Percentiles rank a stretch among this genome's conserved stretches.
Evolutionary conservation across 2,329 filamentous ascomycete species (phyloP).

Genomic region (Neonectria hederae): DNA sequence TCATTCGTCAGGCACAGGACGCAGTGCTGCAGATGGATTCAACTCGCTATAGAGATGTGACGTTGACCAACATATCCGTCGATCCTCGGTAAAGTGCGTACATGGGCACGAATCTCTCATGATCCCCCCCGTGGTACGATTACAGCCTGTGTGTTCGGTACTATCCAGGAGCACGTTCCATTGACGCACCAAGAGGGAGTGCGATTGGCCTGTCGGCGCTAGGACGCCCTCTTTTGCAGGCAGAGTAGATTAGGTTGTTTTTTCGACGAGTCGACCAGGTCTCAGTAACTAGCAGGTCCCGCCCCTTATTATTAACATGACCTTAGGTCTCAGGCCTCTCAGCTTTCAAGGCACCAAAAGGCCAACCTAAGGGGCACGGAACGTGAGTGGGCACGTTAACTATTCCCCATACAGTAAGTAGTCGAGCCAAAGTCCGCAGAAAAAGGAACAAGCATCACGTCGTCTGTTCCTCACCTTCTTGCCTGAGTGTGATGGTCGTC

Average conservation of each 20-base stretch:
- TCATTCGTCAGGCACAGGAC: conserved; percentile 12
- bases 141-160: not conserved
- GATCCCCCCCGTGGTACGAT: not conserved
- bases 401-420: conserved; percentile 24
- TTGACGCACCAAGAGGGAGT: not conserved
- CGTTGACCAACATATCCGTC: conserved; percentile 13
- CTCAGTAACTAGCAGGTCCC: not conserved
- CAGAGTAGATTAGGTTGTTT: conserved; percentile 1
- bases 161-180: not conserved
- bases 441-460: conserved; percentile 30
- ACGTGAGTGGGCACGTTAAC: conserved; percentile 18
- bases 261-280: not conserved
- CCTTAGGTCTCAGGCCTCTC: not conserved
- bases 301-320: not conserved
- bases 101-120: not conserved
- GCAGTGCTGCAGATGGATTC: conserved; percentile 13
- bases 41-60: conserved; percentile 8
- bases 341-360: not conserved
- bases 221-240: not conserved
- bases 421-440: conserved; percentile 13
- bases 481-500: conserved; percentile 20
- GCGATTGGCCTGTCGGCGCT: conserved; percentile 1
- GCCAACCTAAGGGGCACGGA: not conserved
- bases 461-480: conserved; percentile 18
- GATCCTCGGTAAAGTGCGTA: conserved; percentile 9